Percentiles rank a stretch among this genome's conserved stretches.
These are phyloP conservation scores for Penicillium ucsense DNA, from an alignment of 495 filamentous ascomycete genomes.

Conservation along the genomic window DNA sequence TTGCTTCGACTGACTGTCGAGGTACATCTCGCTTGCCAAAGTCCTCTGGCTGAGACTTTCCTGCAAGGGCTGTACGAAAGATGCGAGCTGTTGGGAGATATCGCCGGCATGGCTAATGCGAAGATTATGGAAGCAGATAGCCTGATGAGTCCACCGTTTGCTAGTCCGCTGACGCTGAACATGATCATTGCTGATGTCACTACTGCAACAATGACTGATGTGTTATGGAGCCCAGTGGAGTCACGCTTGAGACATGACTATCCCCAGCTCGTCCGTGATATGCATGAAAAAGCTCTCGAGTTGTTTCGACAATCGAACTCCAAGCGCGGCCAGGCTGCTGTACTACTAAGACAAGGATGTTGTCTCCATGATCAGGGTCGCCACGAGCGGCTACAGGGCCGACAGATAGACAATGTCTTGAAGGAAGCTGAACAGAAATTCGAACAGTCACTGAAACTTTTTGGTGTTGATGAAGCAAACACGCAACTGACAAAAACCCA, in stretches of 20 bases:
- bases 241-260: conserved; percentile 8
- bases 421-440: conserved; percentile 7
- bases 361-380: conserved; percentile 10
- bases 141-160: conserved; percentile 12
- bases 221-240: conserved; percentile 16
- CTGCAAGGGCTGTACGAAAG: conserved; percentile 5
- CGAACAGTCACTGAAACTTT: conserved; percentile 6
- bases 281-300: conserved; percentile 7
- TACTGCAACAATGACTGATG: conserved; percentile 1
- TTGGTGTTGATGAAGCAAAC: conserved; percentile 15
- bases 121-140: conserved; percentile 16
- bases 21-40: conserved; percentile 9
- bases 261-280: not conserved
- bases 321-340: conserved; percentile 11
- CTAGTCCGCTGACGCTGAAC: conserved; percentile 15
- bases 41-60: conserved; percentile 1
- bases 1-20: conserved; percentile 9
- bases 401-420: conserved; percentile 1
- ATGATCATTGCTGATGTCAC: conserved; percentile 6
- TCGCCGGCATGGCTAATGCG: conserved; percentile 13
- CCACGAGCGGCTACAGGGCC: not conserved
- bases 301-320: conserved; percentile 8
- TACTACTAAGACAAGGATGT: conserved; percentile 17
- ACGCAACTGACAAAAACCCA: conserved; percentile 11
- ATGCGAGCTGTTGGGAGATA: conserved; percentile 8